phyloP scores from a whole-genome alignment of 768 basidiomycete genomes.

The Lentinula aciculospora region DNA sequence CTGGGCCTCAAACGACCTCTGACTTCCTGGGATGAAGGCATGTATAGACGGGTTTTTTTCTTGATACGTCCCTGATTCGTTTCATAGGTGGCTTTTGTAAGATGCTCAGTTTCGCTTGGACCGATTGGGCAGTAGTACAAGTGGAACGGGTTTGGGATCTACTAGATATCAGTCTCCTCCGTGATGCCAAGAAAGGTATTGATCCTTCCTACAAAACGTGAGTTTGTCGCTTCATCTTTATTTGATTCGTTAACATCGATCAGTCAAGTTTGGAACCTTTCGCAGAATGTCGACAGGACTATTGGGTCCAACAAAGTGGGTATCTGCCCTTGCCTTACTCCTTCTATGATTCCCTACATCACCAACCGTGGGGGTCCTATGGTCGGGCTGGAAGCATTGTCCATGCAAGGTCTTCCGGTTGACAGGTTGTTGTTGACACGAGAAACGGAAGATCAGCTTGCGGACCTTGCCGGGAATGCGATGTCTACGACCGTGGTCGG shows the following conservation, averaged over 20 bases:
- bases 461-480: conserved; percentile 93
- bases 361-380: conserved; percentile 95
- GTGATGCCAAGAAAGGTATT: conserved; percentile 72
- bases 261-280: conserved; percentile 92
- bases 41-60: conserved; percentile 9
- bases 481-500: conserved; percentile 98
- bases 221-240: no score
- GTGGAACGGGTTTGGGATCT: conserved; percentile 95
- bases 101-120: conserved; percentile 86
- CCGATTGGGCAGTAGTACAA: conserved; percentile 89
- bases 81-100: conserved; percentile 71
- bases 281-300: conserved; percentile 92
- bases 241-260: neutral
- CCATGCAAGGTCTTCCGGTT: conserved; percentile 91
- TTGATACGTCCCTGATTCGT: conserved; percentile 6
- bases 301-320: conserved; percentile 77
- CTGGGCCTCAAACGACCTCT: conserved; percentile 81
- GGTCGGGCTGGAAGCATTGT: conserved; percentile 88
- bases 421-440: conserved; percentile 89
- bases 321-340: conserved; percentile 90
- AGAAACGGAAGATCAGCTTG: conserved; percentile 89
- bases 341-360: conserved; percentile 95
- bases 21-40: conserved; percentile 92
- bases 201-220: conserved; percentile 90
- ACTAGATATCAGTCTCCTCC: conserved; percentile 86